Conservation (phyloP, 2,329 filamentous ascomycete genomes). For the Botryotinia calthae region DNA sequence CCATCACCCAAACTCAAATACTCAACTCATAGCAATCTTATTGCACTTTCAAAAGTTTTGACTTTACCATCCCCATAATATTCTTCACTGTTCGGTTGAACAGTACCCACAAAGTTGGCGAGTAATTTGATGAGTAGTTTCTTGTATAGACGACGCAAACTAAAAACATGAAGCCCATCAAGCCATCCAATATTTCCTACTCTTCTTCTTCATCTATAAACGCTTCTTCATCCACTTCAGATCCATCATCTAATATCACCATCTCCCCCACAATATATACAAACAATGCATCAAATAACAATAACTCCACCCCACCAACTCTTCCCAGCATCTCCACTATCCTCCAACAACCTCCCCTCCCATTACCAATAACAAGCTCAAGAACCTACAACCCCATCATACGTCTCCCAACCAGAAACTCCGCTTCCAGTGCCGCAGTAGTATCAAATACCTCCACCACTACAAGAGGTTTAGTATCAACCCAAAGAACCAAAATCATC, state of each 20-base stretch:
- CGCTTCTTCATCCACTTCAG: neutral
- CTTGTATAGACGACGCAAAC: slow-evolving; percentile 1
- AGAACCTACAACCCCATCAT: neutral
- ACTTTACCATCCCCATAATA: neutral
- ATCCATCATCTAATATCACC: neutral
- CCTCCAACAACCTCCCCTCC: neutral
- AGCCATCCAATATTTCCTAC: neutral
- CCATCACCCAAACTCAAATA: neutral
- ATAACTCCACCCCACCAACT: neutral
- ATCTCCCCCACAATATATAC: neutral
- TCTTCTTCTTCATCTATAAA: neutral
- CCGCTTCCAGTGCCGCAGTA: too few species aligned
- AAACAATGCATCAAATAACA: neutral
- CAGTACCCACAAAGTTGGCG: neutral
- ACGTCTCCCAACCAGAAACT: neutral
- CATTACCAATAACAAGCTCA: neutral
- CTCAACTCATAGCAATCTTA: neutral
- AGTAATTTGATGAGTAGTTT: slow-evolving; percentile 1
- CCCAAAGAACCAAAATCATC: neutral
- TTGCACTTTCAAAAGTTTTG: neutral
- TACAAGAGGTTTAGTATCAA: neutral
- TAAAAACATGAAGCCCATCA: neutral
- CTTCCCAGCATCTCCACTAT: neutral
- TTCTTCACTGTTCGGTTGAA: neutral
- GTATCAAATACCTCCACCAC: neutral